Base-by-base conservation (phyloP, 257 asterid species). In the Thymus quinquecostatus region DNA sequence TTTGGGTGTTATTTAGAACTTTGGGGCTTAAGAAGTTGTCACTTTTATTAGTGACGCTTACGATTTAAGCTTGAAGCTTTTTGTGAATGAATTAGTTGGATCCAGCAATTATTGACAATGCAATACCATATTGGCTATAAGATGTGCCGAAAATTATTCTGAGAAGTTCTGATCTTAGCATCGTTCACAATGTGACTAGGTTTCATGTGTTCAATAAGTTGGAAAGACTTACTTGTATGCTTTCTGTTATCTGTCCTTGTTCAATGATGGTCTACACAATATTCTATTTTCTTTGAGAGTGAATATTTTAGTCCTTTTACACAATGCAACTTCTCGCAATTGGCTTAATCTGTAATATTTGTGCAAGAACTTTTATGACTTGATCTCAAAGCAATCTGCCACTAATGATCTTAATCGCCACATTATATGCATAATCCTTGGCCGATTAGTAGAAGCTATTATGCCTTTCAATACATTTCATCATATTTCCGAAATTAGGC, bases 31-130 rank as follows among this genome's bases (percentile, higher is more conserved):
- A 49, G 36, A 33, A 51, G 66, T 21, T 40, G 50, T 77, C 64
- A 14, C 82, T 64, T 64, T 63, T 75, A 21, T 54, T n/a, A 5
- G 49, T 68, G 76, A 51, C 56, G 58, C 51, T 77, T 60, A 38
- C 69, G 55, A 41, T 69, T 78, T 66, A 72, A 58, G 64, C 53
- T 47, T 70, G 69, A 64, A 56, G 59, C 59, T 45, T 69, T 55
- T 36, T 69, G 69, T 77, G 80, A 56, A 65, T 76, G 79, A 74
- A 70, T 70, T 77, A 59, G 73, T 69, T 60, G 77, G 30, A 63
- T 70, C 8, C 8, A n/a, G 29, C 61, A 60, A 71, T 72, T 78
- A 64, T 47, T 74, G 6, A 5, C 59, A 55, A 60, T 69, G 64
- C 66, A 64, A 63, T 68, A 40, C 59, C 68, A 41, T 50, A 27